Conservation (phyloP, 805 yeast species). For the Candida ficus region DNA sequence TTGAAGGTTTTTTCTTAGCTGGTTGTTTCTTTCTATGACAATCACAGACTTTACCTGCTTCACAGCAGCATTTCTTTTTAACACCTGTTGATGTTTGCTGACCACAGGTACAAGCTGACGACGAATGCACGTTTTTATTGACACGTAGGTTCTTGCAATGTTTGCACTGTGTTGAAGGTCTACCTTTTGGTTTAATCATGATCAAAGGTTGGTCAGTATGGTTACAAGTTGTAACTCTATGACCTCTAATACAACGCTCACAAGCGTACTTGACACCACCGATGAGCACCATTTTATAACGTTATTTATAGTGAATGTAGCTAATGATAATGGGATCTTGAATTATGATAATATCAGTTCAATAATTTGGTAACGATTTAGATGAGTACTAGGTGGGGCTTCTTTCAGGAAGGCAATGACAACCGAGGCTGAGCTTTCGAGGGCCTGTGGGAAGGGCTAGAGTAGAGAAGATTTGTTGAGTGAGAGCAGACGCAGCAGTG, state of each 20-base stretch:
- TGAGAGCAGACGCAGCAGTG: too few species aligned
- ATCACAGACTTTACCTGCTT: slow-evolving; percentile 22
- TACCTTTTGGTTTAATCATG: slow-evolving; percentile 93
- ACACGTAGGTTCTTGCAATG: slow-evolving; percentile 79
- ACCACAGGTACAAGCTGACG: slow-evolving; percentile 64
- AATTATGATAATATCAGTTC: too few species aligned
- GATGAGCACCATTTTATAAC: slow-evolving; percentile 65
- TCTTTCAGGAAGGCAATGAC: background rate
- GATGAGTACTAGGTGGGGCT: background rate
- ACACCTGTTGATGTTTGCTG: slow-evolving; percentile 26
- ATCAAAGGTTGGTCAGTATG: slow-evolving; percentile 88
- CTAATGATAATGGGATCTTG: too few species aligned
- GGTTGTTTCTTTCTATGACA: slow-evolving; percentile 21
- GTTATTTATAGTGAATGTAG: too few species aligned
- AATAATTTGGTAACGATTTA: too few species aligned
- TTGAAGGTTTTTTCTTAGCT: background rate
- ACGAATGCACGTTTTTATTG: slow-evolving; percentile 55
- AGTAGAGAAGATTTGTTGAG: too few species aligned
- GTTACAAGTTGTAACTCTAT: slow-evolving; percentile 88
- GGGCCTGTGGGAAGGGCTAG: too few species aligned
- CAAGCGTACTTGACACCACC: slow-evolving; percentile 96
- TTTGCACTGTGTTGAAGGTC: slow-evolving; percentile 89
- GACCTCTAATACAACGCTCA: slow-evolving; percentile 94
- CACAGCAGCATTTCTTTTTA: slow-evolving; percentile 25
- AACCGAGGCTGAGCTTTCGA: too few species aligned